Base-by-base conservation (phyloP, 768 basidiomycete species). In the Mycena alexandri region DNA sequence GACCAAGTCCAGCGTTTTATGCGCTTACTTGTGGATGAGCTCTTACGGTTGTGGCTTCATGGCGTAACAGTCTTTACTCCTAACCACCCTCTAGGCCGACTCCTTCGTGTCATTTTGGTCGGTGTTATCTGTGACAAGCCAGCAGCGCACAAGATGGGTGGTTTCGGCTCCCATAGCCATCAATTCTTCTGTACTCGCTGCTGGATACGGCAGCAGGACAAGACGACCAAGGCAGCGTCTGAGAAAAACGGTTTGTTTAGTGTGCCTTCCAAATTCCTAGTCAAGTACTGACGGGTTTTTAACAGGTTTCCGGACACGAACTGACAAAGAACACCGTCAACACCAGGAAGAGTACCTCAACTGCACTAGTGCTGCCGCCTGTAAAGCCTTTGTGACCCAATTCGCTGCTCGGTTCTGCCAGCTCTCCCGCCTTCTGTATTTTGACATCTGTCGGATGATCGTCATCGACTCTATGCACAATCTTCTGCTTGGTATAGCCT, bases 91-190 rank as follows among this genome's bases (percentile, higher is more conserved):
- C 14, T 75, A 48, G 79, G 80, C 0, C 74, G 77, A 0, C 72
- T 73, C 0, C 72, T 80, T 1, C 74, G 79, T 0, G 72, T 81
- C 4, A 72, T 76, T 2, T 70, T 82, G 0, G 73, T 80, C 8
- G 78, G 75, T 0, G 67, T 83, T 7, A 66, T 77, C 10, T 83
- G 81, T 52, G 78, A 81, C 63, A 80, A 82, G 50, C 81, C 81
- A 2, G 82, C 81, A 1, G 78, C 78, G 0, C 77, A 79, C 56
- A 82, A 82, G 63, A 33, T 79, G 0, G 74, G 71, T 7, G 77
- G 78, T 0, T 79, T 75, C 52, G 77, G 74, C 0, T 73, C 76
- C 0, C 78, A 78, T 52, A 54, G 61, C 0, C 81, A 81, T 42
- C 3, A 75, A 71, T 50, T 50, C 22, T 79, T 80, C 54, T 83